These are phyloP conservation scores for Lobulomyces angularis DNA, from an alignment of 192 early-diverging fungal genomes.

Conservation along the genomic window DNA sequence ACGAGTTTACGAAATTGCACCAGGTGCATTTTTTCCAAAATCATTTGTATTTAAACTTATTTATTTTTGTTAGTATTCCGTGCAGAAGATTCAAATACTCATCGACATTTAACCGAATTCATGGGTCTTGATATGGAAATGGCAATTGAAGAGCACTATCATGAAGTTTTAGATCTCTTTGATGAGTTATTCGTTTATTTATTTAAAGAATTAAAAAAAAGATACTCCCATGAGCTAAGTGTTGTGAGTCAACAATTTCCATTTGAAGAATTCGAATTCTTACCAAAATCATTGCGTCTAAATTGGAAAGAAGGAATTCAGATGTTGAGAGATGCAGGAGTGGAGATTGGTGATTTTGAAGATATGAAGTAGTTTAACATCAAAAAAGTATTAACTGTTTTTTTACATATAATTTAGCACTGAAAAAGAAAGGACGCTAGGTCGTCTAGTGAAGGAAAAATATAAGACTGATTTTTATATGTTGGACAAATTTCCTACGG, in stretches of 20 bases:
- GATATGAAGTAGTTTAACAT: constrained; percentile 54
- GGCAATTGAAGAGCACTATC: constrained; percentile 98
- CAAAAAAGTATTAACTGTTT: constrained; percentile 1
- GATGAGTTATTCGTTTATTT: constrained; percentile 86
- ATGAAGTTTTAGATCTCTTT: constrained; percentile 88
- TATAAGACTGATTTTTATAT: constrained; percentile 98
- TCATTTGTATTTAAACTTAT: constrained; percentile 9
- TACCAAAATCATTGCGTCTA: constrained; percentile 68
- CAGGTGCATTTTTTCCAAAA: constrained; percentile 14
- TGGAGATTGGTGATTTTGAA: constrained; percentile 84
- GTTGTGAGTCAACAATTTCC: constrained; percentile 81
- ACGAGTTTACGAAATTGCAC: constrained; percentile 94
- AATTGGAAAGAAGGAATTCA: constrained; percentile 81
- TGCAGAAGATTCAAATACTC: constrained; percentile 94
- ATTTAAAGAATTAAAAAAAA: constrained; percentile 73
- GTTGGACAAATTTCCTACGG: constrained; percentile 98
- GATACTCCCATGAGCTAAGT: constrained; percentile 73
- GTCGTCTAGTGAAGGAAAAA: constrained; percentile 80
- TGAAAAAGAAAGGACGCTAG: constrained; percentile 70
- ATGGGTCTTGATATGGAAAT: constrained; percentile 98
- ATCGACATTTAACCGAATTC: constrained; percentile 98
- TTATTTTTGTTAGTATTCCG: constrained; percentile 65
- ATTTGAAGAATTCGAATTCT: constrained; percentile 78
- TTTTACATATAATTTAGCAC: constrained; percentile 41
- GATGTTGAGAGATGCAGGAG: constrained; percentile 75